Percentiles rank a stretch among this genome's conserved stretches.
phyloP scores from a whole-genome alignment of 768 basidiomycete genomes.

The Postia placenta region DNA sequence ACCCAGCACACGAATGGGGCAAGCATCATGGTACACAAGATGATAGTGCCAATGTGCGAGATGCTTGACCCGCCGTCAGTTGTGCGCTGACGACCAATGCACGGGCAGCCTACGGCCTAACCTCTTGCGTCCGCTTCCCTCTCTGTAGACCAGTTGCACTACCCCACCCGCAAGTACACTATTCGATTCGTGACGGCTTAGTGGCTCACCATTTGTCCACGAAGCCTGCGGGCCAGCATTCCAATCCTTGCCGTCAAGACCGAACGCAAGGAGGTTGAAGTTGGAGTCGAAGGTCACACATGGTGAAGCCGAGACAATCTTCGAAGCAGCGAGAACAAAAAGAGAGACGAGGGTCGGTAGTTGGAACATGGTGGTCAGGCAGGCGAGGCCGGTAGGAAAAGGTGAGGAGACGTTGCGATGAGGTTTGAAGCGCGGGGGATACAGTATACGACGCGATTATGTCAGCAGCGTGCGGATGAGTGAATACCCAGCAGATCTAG shows the following conservation, averaged over 20 bases:
- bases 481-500: no score
- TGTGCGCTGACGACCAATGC: no score
- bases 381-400: background rate
- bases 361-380: slow-evolving; percentile 26
- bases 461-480: no score
- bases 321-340: slow-evolving; percentile 35
- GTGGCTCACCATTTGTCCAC: slow-evolving; percentile 55
- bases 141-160: background rate
- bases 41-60: no score
- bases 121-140: no score
- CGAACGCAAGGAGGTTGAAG: slow-evolving; percentile 87
- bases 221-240: slow-evolving; percentile 63
- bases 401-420: background rate
- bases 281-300: slow-evolving; percentile 76
- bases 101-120: no score
- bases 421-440: no score
- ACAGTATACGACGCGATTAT: no score
- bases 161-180: background rate
- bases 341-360: slow-evolving; percentile 46
- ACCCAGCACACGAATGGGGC: no score
- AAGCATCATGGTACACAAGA: no score
- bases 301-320: slow-evolving; percentile 34
- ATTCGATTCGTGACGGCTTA: no score
- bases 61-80: no score
- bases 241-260: slow-evolving; percentile 80